phyloP scores from a whole-genome alignment of 805 yeast genomes.

The Candida berthetii region DNA sequence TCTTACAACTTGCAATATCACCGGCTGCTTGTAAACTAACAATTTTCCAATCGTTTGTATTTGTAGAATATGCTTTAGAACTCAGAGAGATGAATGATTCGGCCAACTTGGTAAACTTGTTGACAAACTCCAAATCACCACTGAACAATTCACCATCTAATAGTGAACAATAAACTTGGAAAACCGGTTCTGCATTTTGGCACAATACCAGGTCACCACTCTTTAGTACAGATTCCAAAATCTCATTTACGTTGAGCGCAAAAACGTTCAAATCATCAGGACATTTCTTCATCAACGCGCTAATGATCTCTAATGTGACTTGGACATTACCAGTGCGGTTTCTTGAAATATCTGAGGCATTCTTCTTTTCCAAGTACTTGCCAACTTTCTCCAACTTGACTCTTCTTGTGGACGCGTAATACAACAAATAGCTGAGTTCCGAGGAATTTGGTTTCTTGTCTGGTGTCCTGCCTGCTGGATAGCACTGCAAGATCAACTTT shows the following conservation, averaged over 20 bases:
- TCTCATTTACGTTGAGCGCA: constrained; percentile 60
- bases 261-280: constrained; percentile 79
- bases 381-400: constrained; percentile 87
- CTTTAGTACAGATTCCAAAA: constrained; percentile 44
- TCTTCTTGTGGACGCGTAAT: constrained; percentile 86
- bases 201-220: constrained; percentile 58
- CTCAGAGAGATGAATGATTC: constrained; percentile 21
- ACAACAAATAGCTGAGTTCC: constrained; percentile 80
- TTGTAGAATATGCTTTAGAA: constrained; percentile 18
- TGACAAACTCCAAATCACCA: constrained; percentile 57
- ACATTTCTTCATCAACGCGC: constrained; percentile 68
- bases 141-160: constrained; percentile 58
- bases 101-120: constrained; percentile 34
- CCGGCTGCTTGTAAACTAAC: constrained; percentile 40
- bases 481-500: constrained; percentile 83
- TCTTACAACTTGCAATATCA: constrained; percentile 25
- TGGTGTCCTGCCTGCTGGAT: constrained; percentile 79
- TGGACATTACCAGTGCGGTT: constrained; percentile 72
- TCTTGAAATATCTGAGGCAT: constrained; percentile 52
- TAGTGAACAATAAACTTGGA: constrained; percentile 38
- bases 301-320: constrained; percentile 70
- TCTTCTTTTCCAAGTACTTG: constrained; percentile 54
- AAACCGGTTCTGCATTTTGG: constrained; percentile 44
- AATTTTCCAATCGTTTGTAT: constrained; percentile 27
- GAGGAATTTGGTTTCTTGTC: constrained; percentile 93